Evolutionary conservation across 2,329 filamentous ascomycete genomes (phyloP).

Genomic region (Epichloe gansuensis): DNA sequence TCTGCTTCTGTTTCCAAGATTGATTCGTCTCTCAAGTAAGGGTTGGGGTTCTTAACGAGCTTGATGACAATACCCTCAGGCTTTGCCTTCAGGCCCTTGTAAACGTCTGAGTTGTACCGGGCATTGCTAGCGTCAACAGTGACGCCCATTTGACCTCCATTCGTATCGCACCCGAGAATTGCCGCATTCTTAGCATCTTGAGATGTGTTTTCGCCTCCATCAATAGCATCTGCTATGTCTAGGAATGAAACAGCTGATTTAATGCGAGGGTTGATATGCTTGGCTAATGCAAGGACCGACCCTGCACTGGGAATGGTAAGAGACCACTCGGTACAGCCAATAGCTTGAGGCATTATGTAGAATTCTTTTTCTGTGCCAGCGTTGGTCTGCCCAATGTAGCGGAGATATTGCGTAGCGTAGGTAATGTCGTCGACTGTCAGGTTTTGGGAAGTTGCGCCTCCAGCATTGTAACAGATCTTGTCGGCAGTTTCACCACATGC

Average conservation of each 20-base stretch:
- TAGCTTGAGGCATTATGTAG: conserved; percentile 8
- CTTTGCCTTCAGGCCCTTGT: too few relatives aligned
- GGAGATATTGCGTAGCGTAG: not conserved
- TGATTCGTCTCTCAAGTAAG: too few relatives aligned
- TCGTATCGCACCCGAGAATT: conserved; percentile 16
- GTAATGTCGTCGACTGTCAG: not conserved
- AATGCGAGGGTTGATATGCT: conserved; percentile 7
- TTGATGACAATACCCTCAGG: conserved; percentile 8
- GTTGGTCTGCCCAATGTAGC: not conserved
- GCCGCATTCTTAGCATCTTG: conserved; percentile 1
- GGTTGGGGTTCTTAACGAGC: too few relatives aligned
- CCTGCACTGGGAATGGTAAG: conserved; percentile 1
- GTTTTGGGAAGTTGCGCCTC: conserved; percentile 2
- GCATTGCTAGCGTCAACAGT: too few relatives aligned
- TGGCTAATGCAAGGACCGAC: conserved; percentile 3
- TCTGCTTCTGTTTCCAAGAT: too few relatives aligned
- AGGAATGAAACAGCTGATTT: conserved; percentile 11
- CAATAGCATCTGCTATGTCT: conserved; percentile 14
- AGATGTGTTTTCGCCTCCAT: conserved; percentile 7
- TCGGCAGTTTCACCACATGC: not conserved
- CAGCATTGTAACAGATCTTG: conserved; percentile 5
- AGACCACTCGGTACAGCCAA: conserved; percentile 11
- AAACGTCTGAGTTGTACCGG: too few relatives aligned
- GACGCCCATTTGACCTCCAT: conserved; percentile 12
- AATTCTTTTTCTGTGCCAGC: not conserved